phyloP scores from a whole-genome alignment of 208 protist species.

The Acanthamoeba royreba region DNA sequence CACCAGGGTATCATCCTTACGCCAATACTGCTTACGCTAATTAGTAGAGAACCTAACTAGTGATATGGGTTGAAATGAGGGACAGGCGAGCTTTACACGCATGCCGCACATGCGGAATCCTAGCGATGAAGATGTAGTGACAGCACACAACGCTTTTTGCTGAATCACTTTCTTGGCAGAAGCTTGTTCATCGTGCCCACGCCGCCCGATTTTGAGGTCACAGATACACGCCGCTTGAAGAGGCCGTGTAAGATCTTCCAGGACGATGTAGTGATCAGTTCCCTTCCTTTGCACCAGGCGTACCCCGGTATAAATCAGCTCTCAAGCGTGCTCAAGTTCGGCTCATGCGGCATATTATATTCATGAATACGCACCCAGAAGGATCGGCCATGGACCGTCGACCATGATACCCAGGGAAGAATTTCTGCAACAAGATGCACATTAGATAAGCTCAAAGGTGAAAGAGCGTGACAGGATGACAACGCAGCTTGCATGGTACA shows the following conservation, averaged over 20 bases:
- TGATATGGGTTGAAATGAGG: background rate
- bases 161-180: background rate
- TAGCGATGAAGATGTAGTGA: background rate
- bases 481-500: background rate
- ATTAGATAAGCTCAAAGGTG: too few relatives aligned
- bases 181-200: background rate
- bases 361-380: background rate
- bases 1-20: background rate
- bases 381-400: background rate
- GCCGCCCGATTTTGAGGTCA: constrained; percentile 41
- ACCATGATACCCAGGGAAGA: background rate
- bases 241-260: background rate
- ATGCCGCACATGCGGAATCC: constrained; percentile 45
- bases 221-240: background rate
- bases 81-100: background rate
- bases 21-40: background rate
- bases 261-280: background rate
- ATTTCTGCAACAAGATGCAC: background rate
- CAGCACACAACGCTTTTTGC: background rate
- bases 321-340: too few relatives aligned
- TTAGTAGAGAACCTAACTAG: background rate
- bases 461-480: background rate
- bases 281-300: too few relatives aligned
- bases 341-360: too few relatives aligned
- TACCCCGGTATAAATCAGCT: too few relatives aligned